These are phyloP conservation scores for Coniochaeta pulveracea DNA, from an alignment of 2,329 filamentous ascomycete genomes.

Conservation along the genomic window DNA sequence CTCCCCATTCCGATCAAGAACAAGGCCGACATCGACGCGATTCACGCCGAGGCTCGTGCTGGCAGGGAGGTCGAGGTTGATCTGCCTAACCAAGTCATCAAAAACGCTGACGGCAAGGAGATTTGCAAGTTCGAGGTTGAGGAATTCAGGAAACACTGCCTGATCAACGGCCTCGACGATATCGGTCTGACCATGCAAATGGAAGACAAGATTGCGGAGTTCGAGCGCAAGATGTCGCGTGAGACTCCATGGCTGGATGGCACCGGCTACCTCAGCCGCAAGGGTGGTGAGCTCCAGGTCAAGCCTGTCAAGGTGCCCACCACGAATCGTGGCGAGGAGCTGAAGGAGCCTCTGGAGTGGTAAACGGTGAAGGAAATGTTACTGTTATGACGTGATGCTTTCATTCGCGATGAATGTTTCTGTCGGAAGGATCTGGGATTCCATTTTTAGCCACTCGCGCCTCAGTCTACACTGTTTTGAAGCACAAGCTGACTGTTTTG, in stretches of 20 bases:
- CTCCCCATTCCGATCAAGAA: constrained; percentile 70
- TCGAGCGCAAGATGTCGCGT: constrained; percentile 65
- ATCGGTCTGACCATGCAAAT: constrained; percentile 90
- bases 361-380: constrained; percentile 27
- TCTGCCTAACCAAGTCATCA: constrained; percentile 73
- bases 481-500: no score
- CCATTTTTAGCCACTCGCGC: no score
- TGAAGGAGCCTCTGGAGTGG: constrained; percentile 84
- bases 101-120: constrained; percentile 59
- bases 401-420: no score
- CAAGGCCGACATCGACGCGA: constrained; percentile 50
- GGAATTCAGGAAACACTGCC: constrained; percentile 86
- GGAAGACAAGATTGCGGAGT: constrained; percentile 76
- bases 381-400: neutral
- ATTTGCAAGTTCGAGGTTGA: constrained; percentile 80
- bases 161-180: constrained; percentile 88
- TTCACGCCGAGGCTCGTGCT: constrained; percentile 67
- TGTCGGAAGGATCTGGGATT: no score
- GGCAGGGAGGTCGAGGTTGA: constrained; percentile 84
- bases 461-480: no score
- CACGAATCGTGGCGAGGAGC: constrained; percentile 77
- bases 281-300: constrained; percentile 38
- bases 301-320: constrained; percentile 64
- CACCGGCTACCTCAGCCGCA: constrained; percentile 61
- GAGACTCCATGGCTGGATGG: constrained; percentile 91